Conservation (phyloP, 805 yeast species). For the Kodamaea jinghongensis region DNA sequence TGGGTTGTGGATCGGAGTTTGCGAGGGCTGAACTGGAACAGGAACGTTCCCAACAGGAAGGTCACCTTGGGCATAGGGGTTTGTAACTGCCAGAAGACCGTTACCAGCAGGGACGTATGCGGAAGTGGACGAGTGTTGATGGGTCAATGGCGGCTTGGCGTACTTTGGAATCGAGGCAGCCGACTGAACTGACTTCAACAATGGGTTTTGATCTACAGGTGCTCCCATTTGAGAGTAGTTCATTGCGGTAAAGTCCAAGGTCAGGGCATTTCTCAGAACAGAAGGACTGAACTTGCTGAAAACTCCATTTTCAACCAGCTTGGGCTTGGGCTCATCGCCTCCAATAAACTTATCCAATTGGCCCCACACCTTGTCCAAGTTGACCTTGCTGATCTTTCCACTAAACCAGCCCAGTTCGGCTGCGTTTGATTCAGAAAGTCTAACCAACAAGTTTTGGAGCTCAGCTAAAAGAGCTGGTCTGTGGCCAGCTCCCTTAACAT, state of each 20-base stretch:
- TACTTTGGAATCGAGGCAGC: too few species aligned
- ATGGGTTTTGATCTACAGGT: background rate
- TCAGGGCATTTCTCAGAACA: constrained; percentile 54
- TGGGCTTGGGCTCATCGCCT: constrained; percentile 54
- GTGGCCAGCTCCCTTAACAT: constrained; percentile 31
- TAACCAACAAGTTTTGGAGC: constrained; percentile 39
- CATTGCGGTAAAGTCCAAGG: constrained; percentile 31
- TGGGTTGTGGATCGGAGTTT: constrained; percentile 14
- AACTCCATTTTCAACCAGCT: constrained; percentile 48
- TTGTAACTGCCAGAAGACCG: too few species aligned
- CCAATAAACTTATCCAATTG: constrained; percentile 88
- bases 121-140: too few species aligned
- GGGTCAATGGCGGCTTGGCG: too few species aligned
- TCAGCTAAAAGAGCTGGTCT: constrained; percentile 30
- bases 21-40: background rate
- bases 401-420: constrained; percentile 73
- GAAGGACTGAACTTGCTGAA: constrained; percentile 72
- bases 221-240: constrained; percentile 4
- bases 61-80: too few species aligned
- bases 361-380: constrained; percentile 84
- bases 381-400: constrained; percentile 50
- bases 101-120: too few species aligned
- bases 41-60: too few species aligned
- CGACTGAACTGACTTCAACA: too few species aligned
- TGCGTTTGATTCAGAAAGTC: constrained; percentile 43